Base-by-base conservation (phyloP, 441 rosid species). In the Erodium moschatum region DNA sequence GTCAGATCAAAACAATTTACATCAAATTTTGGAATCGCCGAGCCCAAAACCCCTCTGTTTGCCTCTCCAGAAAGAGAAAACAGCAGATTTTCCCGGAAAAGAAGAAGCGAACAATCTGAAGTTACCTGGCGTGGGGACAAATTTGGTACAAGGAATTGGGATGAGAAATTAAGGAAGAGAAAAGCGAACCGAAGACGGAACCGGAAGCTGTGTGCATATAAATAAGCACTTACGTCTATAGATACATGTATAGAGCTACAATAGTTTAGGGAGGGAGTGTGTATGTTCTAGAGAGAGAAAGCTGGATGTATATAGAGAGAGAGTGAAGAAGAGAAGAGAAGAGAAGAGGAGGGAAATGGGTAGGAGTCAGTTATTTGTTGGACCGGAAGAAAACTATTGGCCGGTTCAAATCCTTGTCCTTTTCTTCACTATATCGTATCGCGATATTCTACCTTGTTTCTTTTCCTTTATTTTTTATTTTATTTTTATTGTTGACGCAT, bases 311-410 rank as follows among this genome's bases (percentile, higher is more conserved):
- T 10, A 44, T 3, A 44, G n/a, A 9, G 50, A 10, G n/a, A 7
- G 50, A 11, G 50, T 44, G 50, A 44, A 44, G 50, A 44, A 44
- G n/a, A 44, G n/a, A n/a, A 50, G 58, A n/a, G 56, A 50, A n/a
- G 18, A 50, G 5, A 4, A 50, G 1, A 33, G 40, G 40, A 35
- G 58, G 19, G 5, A 12, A 48, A 12, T 46, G 15, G 3, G 52
- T 1, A 13, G 3, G 54, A 48, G 54, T 48, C 54, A 11, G 54
- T 48, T 48, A 48, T 48, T 11, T 48, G 46, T 40, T 40, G 46
- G 8, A 40, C 11, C 11, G 46, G 11, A 40, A 40, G 12, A 40
- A 40, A 40, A 8, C 46, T 40, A 11, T 40, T 40, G 46, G 46
- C 46, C 46, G 46, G 46, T 40, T 40, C 46, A 11, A 40, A 6